Evolutionary conservation across 192 early-diverging fungal species (phyloP).

Genomic region (Coemansia sp.): DNA sequence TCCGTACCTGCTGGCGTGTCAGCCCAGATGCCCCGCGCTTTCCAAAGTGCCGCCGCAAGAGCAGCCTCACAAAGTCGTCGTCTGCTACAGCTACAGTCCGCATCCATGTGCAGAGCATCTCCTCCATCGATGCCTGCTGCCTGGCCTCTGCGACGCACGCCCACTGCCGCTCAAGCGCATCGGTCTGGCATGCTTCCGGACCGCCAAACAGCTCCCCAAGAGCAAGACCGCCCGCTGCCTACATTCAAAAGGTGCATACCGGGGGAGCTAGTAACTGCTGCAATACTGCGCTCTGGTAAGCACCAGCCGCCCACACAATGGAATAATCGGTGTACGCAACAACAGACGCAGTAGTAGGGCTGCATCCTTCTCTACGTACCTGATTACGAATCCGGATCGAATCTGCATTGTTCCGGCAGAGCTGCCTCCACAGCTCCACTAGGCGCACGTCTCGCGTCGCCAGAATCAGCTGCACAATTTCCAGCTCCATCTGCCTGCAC

Average conservation of each 20-base stretch:
- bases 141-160: constrained; percentile 8
- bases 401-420: constrained; percentile 15
- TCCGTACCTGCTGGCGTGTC: constrained; percentile 15
- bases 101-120: constrained; percentile 16
- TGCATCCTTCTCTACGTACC: constrained; percentile 5
- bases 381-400: neutral
- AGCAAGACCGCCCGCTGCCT: neutral
- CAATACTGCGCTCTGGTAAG: neutral
- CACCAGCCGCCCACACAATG: constrained; percentile 3
- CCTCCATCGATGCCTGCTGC: neutral
- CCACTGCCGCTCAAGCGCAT: constrained; percentile 20
- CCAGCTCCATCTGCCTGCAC: constrained; percentile 17
- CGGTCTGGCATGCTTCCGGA: neutral
- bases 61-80: constrained; percentile 10
- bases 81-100: constrained; percentile 12
- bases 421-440: constrained; percentile 28
- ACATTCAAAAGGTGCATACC: neutral
- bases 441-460: constrained; percentile 23
- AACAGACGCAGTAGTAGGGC: neutral
- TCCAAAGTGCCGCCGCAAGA: constrained; percentile 23
- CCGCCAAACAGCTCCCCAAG: constrained; percentile 22
- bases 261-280: constrained; percentile 6
- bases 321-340: constrained; percentile 5
- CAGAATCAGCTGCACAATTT: constrained; percentile 24
- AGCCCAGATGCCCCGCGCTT: neutral